Evolutionary conservation across 1,284 basidiomycete genomes (phyloP).

Genomic region (Cryptococcus jaspeensis): DNA sequence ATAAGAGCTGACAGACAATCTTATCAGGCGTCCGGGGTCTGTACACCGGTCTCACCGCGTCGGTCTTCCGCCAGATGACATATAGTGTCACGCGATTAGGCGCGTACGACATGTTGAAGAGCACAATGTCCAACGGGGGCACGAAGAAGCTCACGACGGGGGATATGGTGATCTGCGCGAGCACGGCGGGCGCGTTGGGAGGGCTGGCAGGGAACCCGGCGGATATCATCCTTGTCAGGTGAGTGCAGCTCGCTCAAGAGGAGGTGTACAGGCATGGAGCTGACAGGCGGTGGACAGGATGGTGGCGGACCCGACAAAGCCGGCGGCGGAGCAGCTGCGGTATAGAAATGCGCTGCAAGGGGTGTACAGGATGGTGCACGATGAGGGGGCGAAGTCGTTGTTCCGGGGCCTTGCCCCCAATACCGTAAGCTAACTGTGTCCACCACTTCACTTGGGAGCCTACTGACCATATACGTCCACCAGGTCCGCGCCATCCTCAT

Average conservation of each 20-base stretch:
- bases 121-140: constrained; percentile 30
- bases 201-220: constrained; percentile 49
- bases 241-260: not conserved
- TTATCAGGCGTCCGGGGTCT: constrained; percentile 46
- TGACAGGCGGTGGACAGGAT: constrained; percentile 24
- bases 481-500: constrained; percentile 56
- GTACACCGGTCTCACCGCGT: constrained; percentile 50
- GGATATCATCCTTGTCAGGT: constrained; percentile 25
- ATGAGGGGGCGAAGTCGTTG: constrained; percentile 53
- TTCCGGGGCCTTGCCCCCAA: constrained; percentile 56
- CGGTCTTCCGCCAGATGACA: constrained; percentile 50
- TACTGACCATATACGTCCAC: not conserved
- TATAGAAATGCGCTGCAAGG: constrained; percentile 54
- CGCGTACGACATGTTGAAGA: constrained; percentile 48
- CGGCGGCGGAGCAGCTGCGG: constrained; percentile 34
- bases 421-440: constrained; percentile 40
- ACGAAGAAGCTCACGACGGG: constrained; percentile 39
- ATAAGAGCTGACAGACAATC: not conserved
- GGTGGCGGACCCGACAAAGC: constrained; percentile 48
- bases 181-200: constrained; percentile 43
- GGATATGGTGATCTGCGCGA: constrained; percentile 44
- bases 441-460: not conserved
- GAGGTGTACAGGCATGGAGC: no score
- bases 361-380: constrained; percentile 51
- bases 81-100: constrained; percentile 49